Evolutionary conservation across 345 rosid genomes (phyloP), one percentile per base, ranked within the genome.

Genomic region (Arabidopsis suecica): DNA sequence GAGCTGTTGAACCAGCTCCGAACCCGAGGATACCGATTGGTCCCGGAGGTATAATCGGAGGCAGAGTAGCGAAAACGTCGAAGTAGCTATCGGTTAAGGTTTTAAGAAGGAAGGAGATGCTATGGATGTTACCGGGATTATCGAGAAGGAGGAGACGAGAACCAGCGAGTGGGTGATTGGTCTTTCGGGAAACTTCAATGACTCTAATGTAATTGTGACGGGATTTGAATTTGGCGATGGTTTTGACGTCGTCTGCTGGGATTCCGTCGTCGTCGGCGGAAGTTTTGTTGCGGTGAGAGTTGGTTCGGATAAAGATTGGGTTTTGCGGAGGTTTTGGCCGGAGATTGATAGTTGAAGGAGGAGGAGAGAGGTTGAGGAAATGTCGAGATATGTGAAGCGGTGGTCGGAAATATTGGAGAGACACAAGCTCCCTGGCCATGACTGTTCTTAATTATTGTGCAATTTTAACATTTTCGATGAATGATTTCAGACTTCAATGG

Each of bases 81-180:
- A 84, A 92, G 81, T 91, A 91, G n/a, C 97, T 77, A 59, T 81
- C 66, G 61, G 97, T 91, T 61, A 95, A 53, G 12, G 87, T 75
- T 56, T 80, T 88, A 74, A 84, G 85, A 76, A 82, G 90, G 83
- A 84, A 95, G 34, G 91, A 90, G 56, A 91, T 84, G 82, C 96
- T 88, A 83, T 91, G 99, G 75, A 91, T 91, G 86, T 91, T 95
- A 33, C 97, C 96, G 5, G 96, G 97, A 57, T 80, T 77, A 78
- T 91, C 96, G 12, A 91, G 86, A 71, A 91, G 95, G 85, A 91
- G 95, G 67, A 91, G 88, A 22, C 80, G 76, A 3, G 80, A 80
- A 4, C 83, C 83, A 38, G 82, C 79, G 79, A 91, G 87, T 22
- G 97, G 92, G 75, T 91, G 96, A 77, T 88, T 84, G 59, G 84